Percentiles rank a stretch among this genome's conserved stretches.
Conservation (phyloP, 805 yeast species). For the Wickerhamiella dianesei region DNA sequence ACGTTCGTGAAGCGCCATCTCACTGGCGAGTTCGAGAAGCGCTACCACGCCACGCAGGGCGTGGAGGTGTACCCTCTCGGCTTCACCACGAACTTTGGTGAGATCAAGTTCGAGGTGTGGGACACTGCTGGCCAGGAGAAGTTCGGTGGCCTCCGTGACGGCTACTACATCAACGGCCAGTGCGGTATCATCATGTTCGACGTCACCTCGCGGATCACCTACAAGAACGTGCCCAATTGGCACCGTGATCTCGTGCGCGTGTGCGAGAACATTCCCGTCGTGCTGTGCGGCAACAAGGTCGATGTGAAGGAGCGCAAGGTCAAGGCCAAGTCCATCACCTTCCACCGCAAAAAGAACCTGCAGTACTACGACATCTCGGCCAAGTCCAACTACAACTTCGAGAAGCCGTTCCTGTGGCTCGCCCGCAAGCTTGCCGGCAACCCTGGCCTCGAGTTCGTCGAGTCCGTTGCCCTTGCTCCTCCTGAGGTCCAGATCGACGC, state of each 20-base stretch:
- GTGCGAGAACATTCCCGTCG: slow-evolving; percentile 99
- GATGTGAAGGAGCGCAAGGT: slow-evolving; percentile 99
- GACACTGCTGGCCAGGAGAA: slow-evolving; percentile 99
- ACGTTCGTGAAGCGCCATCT: slow-evolving; percentile 99
- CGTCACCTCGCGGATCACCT: slow-evolving; percentile 97
- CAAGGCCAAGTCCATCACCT: slow-evolving; percentile 98
- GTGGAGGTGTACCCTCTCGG: slow-evolving; percentile 98
- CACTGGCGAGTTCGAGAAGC: slow-evolving; percentile 97
- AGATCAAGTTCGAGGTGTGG: slow-evolving; percentile 98
- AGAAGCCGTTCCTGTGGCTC: slow-evolving; percentile 99
- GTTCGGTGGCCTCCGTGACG: slow-evolving; percentile 99
- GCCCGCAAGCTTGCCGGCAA: slow-evolving; percentile 98
- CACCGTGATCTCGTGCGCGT: slow-evolving; percentile 99
- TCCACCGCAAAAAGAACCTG: slow-evolving; percentile 99
- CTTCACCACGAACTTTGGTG: slow-evolving; percentile 97
- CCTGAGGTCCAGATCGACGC: slow-evolving; percentile 98
- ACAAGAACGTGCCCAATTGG: slow-evolving; percentile 99
- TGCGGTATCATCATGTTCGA: slow-evolving; percentile 99
- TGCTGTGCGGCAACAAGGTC: slow-evolving; percentile 97
- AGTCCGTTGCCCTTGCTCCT: slow-evolving; percentile 98
- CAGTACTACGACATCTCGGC: slow-evolving; percentile 99
- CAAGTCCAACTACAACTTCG: slow-evolving; percentile 98
- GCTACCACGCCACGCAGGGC: slow-evolving; percentile 97
- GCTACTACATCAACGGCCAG: slow-evolving; percentile 98
- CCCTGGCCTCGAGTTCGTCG: slow-evolving; percentile 96